Percentiles rank a stretch among this genome's conserved stretches.
Conservation (phyloP, 2,329 filamentous ascomycete species). For the Cryphonectria parasitica region DNA sequence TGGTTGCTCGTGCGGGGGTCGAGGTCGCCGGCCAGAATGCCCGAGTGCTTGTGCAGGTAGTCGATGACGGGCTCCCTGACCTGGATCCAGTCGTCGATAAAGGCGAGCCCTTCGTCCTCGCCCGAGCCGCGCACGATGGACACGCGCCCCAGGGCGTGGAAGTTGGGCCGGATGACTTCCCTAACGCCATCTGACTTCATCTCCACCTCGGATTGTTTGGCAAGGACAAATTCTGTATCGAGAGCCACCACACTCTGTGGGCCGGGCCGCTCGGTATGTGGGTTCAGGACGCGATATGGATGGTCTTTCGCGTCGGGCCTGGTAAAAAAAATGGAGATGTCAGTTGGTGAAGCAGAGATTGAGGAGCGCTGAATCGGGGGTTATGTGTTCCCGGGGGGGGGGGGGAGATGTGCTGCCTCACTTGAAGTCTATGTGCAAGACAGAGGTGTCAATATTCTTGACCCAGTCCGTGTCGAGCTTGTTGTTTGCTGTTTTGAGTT, state of each 20-base stretch:
- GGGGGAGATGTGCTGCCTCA: slow-evolving; percentile 41
- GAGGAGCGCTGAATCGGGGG: fast-evolving
- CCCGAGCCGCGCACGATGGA: slow-evolving; percentile 86
- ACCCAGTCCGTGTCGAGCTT: slow-evolving; percentile 87
- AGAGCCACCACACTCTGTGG: slow-evolving; percentile 81
- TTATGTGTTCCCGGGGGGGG: no score
- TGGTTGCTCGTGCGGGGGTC: slow-evolving; percentile 78
- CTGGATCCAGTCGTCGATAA: slow-evolving; percentile 96
- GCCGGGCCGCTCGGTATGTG: slow-evolving; percentile 66
- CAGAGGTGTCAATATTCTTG: slow-evolving; percentile 76
- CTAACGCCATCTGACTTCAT: slow-evolving; percentile 93
- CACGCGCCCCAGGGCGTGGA: slow-evolving; percentile 88
- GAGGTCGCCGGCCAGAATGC: slow-evolving; percentile 83
- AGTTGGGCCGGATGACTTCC: slow-evolving; percentile 88
- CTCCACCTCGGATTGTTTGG: slow-evolving; percentile 92
- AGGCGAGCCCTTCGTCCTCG: slow-evolving; percentile 77
- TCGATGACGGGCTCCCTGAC: slow-evolving; percentile 92
- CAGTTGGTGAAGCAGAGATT: no score
- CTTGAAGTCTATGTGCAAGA: slow-evolving; percentile 76
- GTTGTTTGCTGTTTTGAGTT: slow-evolving; percentile 80
- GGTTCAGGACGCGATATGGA: slow-evolving; percentile 64
- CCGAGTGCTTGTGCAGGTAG: slow-evolving; percentile 92
- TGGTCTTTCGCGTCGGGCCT: slow-evolving; percentile 51
- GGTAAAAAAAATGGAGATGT: slow-evolving; percentile 28
- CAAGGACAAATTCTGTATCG: slow-evolving; percentile 93